Percentiles rank a stretch among this genome's conserved stretches.
Conservation (phyloP, 352 stramenopile species). For the Phytophthora sansomeana region DNA sequence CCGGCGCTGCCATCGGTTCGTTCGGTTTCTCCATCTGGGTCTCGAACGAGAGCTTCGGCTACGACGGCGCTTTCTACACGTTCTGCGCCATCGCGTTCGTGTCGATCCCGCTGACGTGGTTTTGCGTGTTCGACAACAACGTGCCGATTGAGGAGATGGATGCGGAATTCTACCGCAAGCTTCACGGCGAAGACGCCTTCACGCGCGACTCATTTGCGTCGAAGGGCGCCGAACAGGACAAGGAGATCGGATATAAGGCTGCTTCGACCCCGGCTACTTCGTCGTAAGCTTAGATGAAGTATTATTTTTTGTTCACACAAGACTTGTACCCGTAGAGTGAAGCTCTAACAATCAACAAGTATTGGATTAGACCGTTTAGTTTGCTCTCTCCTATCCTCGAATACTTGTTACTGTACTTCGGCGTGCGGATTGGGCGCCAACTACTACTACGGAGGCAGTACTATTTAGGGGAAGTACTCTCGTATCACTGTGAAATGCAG, state of each 20-base stretch:
- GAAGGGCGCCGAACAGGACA: slow-evolving; percentile 20
- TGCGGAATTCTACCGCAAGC: slow-evolving; percentile 18
- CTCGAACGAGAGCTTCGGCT: slow-evolving; percentile 51
- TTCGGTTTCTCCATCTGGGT: slow-evolving; percentile 65
- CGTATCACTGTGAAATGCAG: neutral
- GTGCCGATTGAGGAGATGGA: slow-evolving; percentile 52
- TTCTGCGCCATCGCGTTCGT: slow-evolving; percentile 48
- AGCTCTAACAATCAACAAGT: too few relatives aligned
- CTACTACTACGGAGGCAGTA: too few relatives aligned
- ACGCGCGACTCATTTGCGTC: slow-evolving; percentile 25
- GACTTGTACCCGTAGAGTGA: too few relatives aligned
- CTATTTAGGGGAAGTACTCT: too few relatives aligned
- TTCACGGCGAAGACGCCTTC: slow-evolving; percentile 24
- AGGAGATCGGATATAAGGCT: slow-evolving; percentile 14
- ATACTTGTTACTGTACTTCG: too few relatives aligned
- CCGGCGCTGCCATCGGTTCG: slow-evolving; percentile 69
- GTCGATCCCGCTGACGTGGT: slow-evolving; percentile 57
- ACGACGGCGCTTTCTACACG: slow-evolving; percentile 55
- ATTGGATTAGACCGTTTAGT: too few relatives aligned
- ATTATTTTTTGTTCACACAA: too few relatives aligned
- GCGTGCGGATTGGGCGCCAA: too few relatives aligned
- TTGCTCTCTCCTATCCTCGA: too few relatives aligned
- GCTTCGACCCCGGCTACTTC: too few relatives aligned
- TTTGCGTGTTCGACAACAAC: slow-evolving; percentile 62
- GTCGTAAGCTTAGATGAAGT: too few relatives aligned